Percentiles rank a stretch among this genome's conserved stretches.
Conservation (phyloP, 208 protist genomes). For the Naegleria gruberi region DNA sequence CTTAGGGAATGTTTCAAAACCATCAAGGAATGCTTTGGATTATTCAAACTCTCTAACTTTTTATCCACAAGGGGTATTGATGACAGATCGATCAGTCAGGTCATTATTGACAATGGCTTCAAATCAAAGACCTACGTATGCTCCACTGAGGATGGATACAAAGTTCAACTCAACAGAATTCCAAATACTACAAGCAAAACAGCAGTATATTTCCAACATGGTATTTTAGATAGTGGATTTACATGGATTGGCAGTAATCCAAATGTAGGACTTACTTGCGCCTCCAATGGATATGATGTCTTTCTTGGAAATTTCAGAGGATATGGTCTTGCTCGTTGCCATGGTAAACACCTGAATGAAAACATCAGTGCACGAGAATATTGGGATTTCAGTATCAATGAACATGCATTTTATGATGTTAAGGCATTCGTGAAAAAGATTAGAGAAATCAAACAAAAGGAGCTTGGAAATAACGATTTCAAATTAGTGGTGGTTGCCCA, state of each 20-base stretch:
- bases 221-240: slow-evolving; percentile 38
- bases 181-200: slow-evolving; percentile 36
- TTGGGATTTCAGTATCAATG: slow-evolving; percentile 44
- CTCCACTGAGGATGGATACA: slow-evolving; percentile 41
- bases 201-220: slow-evolving; percentile 43
- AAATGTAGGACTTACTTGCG: slow-evolving; percentile 31
- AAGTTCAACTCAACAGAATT: slow-evolving; percentile 34
- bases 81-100: neutral
- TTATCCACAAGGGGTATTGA: neutral
- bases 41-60: neutral
- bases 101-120: slow-evolving; percentile 17
- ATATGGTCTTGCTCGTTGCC: slow-evolving; percentile 5
- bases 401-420: slow-evolving; percentile 43
- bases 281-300: slow-evolving; percentile 37
- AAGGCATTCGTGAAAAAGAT: slow-evolving; percentile 40
- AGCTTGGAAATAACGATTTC: slow-evolving; percentile 24
- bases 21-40: neutral
- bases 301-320: slow-evolving; percentile 41
- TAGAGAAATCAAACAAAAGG: slow-evolving; percentile 33
- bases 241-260: slow-evolving; percentile 35
- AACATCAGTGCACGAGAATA: slow-evolving; percentile 32
- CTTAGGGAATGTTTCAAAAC: neutral
- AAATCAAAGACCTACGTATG: neutral
- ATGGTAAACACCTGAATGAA: neutral
- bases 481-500: slow-evolving; percentile 10